These are phyloP conservation scores for Chlorella ohadii DNA, from an alignment of 139 green algal genomes.

Conservation along the genomic window DNA sequence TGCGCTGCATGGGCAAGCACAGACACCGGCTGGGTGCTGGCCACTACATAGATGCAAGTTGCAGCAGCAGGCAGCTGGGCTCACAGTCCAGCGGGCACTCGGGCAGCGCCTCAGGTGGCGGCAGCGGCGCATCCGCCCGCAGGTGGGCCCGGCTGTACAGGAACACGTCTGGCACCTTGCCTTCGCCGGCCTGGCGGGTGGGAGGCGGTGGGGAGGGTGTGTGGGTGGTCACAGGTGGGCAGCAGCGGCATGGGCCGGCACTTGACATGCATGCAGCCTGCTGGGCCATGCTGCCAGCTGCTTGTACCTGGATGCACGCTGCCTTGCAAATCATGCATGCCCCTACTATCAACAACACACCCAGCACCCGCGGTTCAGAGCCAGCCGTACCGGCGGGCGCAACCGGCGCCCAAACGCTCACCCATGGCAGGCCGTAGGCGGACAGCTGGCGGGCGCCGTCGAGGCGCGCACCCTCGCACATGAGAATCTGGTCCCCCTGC, in stretches of 20 bases:
- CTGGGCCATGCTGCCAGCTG: too few species aligned
- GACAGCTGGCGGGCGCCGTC: conserved; percentile 68
- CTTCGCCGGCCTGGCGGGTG: background rate
- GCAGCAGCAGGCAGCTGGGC: background rate
- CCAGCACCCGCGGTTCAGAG: too few species aligned
- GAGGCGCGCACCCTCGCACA: conserved; percentile 73
- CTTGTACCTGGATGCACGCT: too few species aligned
- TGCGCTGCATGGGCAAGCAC: background rate
- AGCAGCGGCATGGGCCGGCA: background rate
- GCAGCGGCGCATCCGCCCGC: conserved; percentile 42
- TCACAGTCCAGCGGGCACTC: conserved; percentile 24
- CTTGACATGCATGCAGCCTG: background rate
- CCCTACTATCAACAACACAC: too few species aligned
- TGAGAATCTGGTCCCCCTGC: conserved; percentile 84
- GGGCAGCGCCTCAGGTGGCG: conserved; percentile 56
- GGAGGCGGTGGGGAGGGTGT: too few species aligned
- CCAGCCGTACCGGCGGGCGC: too few species aligned
- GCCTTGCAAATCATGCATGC: too few species aligned
- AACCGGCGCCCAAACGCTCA: conserved; percentile 31
- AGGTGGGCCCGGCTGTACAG: conserved; percentile 81
- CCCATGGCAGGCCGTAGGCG: conserved; percentile 79
- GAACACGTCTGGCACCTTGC: conserved; percentile 72
- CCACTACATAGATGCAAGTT: background rate
- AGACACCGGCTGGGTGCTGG: background rate
- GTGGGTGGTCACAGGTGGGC: too few species aligned